These are phyloP conservation scores for Globisporangium sylvaticum DNA, from an alignment of 352 stramenopile species.

Conservation along the genomic window DNA sequence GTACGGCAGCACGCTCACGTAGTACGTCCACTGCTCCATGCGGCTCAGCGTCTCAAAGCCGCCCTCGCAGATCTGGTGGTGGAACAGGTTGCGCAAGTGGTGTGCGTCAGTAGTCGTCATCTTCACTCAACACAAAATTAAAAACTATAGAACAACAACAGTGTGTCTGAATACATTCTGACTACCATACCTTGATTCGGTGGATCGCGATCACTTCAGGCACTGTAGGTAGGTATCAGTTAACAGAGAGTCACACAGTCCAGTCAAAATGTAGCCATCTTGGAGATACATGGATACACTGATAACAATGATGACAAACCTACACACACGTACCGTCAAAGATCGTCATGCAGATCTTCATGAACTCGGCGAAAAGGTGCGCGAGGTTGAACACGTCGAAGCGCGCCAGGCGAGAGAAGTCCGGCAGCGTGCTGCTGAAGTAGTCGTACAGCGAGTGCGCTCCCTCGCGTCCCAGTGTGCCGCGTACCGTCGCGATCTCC, in stretches of 20 bases:
- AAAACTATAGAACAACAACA: not conserved
- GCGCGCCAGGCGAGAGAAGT: slow-evolving; percentile 54
- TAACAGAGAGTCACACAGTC: not conserved
- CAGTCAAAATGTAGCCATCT: slow-evolving; percentile 9
- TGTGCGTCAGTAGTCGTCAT: not conserved
- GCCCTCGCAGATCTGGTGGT: slow-evolving; percentile 53
- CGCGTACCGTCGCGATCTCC: slow-evolving; percentile 62
- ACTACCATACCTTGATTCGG: slow-evolving; percentile 50
- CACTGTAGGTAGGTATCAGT: slow-evolving; percentile 28
- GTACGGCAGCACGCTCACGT: slow-evolving; percentile 83
- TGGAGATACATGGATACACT: not conserved
- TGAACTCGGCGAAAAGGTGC: slow-evolving; percentile 60
- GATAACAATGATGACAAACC: not conserved
- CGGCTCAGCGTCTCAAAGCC: slow-evolving; percentile 57
- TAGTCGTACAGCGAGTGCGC: slow-evolving; percentile 73
- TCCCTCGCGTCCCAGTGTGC: slow-evolving; percentile 57
- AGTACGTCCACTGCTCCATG: slow-evolving; percentile 81
- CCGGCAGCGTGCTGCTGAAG: slow-evolving; percentile 71
- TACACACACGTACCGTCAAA: slow-evolving; percentile 59
- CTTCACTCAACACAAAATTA: not conserved
- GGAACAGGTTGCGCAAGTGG: not conserved
- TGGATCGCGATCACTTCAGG: slow-evolving; percentile 79
- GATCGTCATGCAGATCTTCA: slow-evolving; percentile 78
- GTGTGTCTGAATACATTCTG: not conserved
- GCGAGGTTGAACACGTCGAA: slow-evolving; percentile 67